Conservation (phyloP, 176 grass and related monocot species). For the Canna indica region DNA sequence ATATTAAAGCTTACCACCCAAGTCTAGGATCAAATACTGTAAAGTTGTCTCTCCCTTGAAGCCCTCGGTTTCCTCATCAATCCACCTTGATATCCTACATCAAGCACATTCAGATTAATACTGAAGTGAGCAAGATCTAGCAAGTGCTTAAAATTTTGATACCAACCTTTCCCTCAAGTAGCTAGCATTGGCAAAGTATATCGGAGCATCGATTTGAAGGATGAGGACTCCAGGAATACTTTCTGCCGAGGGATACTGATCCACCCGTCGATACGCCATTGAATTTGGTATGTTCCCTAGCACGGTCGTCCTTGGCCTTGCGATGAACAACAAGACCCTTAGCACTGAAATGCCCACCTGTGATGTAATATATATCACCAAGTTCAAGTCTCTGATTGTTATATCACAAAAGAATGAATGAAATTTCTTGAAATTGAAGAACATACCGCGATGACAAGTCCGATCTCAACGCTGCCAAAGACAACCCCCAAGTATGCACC, state of each 20-base stretch:
- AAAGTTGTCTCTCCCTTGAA: conserved; percentile 4
- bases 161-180: conserved; percentile 17
- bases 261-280: neutral
- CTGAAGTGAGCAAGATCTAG: neutral
- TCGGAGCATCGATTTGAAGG: neutral
- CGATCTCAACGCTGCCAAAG: conserved; percentile 76
- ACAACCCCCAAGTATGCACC: conserved; percentile 89
- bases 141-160: neutral
- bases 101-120: neutral
- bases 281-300: conserved; percentile 5
- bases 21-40: conserved; percentile 10
- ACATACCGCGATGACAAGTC: conserved; percentile 47
- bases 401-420: too few relatives aligned
- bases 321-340: conserved; percentile 2
- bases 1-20: neutral
- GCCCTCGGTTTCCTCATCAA: neutral
- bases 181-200: conserved; percentile 17
- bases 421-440: too few relatives aligned
- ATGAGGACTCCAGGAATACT: conserved; percentile 3
- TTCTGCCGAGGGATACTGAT: conserved; percentile 6
- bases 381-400: too few relatives aligned
- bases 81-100: conserved; percentile 9
- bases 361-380: too few relatives aligned
- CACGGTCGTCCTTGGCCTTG: conserved; percentile 6
- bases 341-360: neutral